phyloP scores from a whole-genome alignment of 106 monocot genomes.

The Dendrobium chrysotoxum region DNA sequence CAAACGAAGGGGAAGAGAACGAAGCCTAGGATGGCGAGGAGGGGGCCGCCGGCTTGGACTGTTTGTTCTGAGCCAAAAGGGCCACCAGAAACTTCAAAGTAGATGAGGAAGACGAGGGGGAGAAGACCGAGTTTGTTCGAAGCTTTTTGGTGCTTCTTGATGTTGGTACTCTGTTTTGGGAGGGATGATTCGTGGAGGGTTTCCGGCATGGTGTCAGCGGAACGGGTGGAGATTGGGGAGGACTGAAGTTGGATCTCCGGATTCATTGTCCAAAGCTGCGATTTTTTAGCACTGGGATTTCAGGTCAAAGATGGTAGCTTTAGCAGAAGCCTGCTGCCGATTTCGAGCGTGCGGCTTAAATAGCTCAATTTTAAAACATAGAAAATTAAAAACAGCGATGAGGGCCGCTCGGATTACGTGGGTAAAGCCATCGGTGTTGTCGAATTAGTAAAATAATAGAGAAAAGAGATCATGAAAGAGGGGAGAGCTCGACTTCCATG shows the following conservation, averaged over 20 bases:
- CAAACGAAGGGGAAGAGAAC: constrained; percentile 75
- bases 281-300: background rate
- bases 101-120: constrained; percentile 79
- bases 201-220: background rate
- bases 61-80: constrained; percentile 78
- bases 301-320: too few species aligned
- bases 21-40: constrained; percentile 72
- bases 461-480: too few species aligned
- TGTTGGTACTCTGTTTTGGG: background rate
- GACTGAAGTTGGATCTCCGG: background rate
- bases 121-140: constrained; percentile 40
- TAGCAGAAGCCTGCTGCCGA: too few species aligned
- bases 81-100: constrained; percentile 85
- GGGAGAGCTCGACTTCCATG: too few species aligned
- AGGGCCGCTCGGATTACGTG: too few species aligned
- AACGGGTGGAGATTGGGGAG: background rate
- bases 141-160: background rate
- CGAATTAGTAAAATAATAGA: too few species aligned
- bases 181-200: background rate
- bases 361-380: too few species aligned
- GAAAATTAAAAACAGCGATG: too few species aligned
- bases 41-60: constrained; percentile 61
- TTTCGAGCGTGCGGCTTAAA: too few species aligned
- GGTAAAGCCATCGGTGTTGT: too few species aligned
- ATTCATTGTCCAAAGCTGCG: background rate